These are phyloP conservation scores for Jackrogersella minutella DNA, from an alignment of 495 filamentous ascomycete genomes.

Conservation along the genomic window DNA sequence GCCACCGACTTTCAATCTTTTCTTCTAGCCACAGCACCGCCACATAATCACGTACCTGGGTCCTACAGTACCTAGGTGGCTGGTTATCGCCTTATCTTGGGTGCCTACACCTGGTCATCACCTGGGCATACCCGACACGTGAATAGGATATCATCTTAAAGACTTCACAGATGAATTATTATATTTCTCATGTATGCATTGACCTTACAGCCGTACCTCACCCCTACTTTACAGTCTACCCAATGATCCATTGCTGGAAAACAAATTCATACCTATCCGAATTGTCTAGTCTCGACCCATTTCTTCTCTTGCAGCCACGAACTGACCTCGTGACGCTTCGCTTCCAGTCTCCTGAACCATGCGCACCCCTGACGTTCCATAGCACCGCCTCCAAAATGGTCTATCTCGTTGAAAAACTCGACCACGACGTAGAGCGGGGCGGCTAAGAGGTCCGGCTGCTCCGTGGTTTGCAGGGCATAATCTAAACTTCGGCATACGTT, in stretches of 20 bases:
- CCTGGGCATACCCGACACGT: no score
- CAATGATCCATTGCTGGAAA: no score
- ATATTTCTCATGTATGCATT: no score
- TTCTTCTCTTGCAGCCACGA: slow-evolving; percentile 40
- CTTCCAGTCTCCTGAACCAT: slow-evolving; percentile 44
- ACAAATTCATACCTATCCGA: slow-evolving; percentile 25
- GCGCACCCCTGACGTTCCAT: slow-evolving; percentile 55
- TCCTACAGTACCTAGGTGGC: no score
- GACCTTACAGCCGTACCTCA: no score
- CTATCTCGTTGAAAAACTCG: slow-evolving; percentile 45
- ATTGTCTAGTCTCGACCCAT: slow-evolving; percentile 34
- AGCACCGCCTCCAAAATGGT: slow-evolving; percentile 41
- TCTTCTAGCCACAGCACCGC: no score
- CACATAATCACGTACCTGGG: no score
- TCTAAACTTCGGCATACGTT: slow-evolving; percentile 53
- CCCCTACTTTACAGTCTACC: no score
- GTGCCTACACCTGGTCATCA: no score
- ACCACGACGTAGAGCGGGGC: slow-evolving; percentile 46
- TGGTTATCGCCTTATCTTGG: no score
- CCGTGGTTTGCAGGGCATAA: slow-evolving; percentile 44
- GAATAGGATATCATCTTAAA: no score
- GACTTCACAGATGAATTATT: no score
- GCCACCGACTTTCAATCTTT: slow-evolving; percentile 5
- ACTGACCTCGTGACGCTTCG: slow-evolving; percentile 36
- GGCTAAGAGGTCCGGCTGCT: slow-evolving; percentile 53